Percentiles rank a stretch among this genome's conserved stretches.
Conservation (phyloP, 805 yeast species). For the Nakazawaea holstii region DNA sequence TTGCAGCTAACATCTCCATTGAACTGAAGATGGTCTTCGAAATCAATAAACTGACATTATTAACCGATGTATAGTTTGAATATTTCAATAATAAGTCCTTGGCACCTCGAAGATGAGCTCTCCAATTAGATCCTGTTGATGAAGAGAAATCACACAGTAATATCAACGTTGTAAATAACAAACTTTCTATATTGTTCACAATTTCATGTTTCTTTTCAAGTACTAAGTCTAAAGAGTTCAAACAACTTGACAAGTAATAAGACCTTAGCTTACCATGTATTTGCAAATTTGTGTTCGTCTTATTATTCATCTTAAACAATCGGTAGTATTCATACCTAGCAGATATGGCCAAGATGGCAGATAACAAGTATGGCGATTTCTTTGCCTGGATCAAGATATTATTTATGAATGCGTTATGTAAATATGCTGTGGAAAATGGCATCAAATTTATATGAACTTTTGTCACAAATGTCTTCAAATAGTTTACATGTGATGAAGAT, state of each 20-base stretch:
- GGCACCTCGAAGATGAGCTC: constrained; percentile 65
- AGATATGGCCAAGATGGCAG: constrained; percentile 69
- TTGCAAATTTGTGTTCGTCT: constrained; percentile 11
- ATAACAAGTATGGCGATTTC: constrained; percentile 57
- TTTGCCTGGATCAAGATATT: constrained; percentile 26
- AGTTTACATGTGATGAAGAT: constrained; percentile 26
- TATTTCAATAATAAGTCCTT: constrained; percentile 55
- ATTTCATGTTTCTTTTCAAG: constrained; percentile 34
- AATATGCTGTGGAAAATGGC: constrained; percentile 29
- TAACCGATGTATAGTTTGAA: constrained; percentile 18
- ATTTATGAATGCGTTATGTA: constrained; percentile 27
- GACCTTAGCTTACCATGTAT: constrained; percentile 56
- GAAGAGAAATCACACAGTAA: constrained; percentile 63
- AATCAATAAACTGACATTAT: constrained; percentile 7
- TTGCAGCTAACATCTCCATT: constrained; percentile 57
- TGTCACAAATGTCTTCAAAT: constrained; percentile 27
- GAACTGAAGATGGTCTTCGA: constrained; percentile 32
- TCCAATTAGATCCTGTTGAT: constrained; percentile 55
- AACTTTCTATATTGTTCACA: constrained; percentile 59
- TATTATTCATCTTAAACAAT: constrained; percentile 13
- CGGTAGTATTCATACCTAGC: constrained; percentile 45
- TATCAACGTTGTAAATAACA: constrained; percentile 61
- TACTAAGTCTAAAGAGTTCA: constrained; percentile 52
- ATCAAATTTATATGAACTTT: constrained; percentile 27
- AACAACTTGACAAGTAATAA: constrained; percentile 59